Percentiles rank a stretch among this genome's conserved stretches.
Evolutionary conservation across 352 stramenopile species (phyloP).

Genomic region (Pythium aristosporum): DNA sequence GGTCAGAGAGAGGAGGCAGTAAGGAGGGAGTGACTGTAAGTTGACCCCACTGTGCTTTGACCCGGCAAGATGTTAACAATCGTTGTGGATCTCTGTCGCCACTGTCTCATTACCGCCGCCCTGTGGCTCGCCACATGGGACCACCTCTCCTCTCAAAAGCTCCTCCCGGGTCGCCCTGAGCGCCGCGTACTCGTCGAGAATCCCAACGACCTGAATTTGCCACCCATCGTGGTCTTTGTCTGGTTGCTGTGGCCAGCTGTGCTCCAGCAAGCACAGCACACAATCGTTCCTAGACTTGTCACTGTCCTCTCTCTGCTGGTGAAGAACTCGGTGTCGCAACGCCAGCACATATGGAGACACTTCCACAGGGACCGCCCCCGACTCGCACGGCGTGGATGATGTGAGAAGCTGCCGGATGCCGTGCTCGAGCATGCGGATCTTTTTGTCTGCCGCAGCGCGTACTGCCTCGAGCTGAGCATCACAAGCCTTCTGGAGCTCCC

Average conservation of each 20-base stretch:
- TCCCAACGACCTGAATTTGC: background rate
- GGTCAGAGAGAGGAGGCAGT: background rate
- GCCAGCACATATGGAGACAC: constrained; percentile 12
- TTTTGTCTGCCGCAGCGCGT: constrained; percentile 37
- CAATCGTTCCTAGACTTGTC: constrained; percentile 1
- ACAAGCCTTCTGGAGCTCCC: constrained; percentile 29
- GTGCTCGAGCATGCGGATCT: constrained; percentile 51
- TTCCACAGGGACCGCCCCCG: background rate
- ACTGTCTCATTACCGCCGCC: background rate
- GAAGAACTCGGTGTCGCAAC: constrained; percentile 21
- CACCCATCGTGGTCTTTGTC: background rate
- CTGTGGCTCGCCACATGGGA: background rate
- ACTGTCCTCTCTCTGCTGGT: background rate
- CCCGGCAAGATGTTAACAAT: background rate
- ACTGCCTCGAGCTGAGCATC: constrained; percentile 25
- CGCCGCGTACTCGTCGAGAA: background rate
- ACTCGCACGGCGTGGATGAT: background rate
- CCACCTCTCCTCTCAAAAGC: background rate
- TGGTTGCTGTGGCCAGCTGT: background rate
- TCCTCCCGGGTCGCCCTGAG: background rate
- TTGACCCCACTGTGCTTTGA: background rate
- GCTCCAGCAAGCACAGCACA: constrained; percentile 19
- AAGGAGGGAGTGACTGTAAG: background rate
- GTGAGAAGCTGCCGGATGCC: constrained; percentile 32
- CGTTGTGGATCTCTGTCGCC: background rate